Conservation (phyloP, 139 green algal genomes). For the Closterium sp. region DNA sequence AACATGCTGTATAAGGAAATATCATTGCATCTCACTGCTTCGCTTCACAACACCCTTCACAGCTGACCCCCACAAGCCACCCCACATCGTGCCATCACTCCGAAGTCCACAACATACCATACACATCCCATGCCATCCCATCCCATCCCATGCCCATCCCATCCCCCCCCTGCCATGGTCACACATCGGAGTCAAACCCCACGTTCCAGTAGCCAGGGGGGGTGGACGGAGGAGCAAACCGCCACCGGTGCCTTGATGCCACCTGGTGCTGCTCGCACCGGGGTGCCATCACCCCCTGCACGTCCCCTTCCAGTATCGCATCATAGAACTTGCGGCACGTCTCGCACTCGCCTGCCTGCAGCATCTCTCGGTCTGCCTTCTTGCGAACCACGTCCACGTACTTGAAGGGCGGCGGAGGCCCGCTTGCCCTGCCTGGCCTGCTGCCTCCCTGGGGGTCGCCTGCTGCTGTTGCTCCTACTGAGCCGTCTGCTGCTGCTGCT, state of each 20-base stretch:
- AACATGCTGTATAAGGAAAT: too few relatives aligned
- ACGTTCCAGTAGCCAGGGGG: slow-evolving; percentile 42
- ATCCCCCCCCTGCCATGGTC: not conserved
- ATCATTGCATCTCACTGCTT: too few relatives aligned
- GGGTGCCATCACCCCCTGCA: not conserved
- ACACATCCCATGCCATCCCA: not conserved
- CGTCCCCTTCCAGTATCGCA: slow-evolving; percentile 21
- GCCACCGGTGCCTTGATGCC: slow-evolving; percentile 36
- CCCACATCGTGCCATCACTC: too few relatives aligned
- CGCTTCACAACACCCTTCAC: too few relatives aligned
- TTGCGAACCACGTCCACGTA: slow-evolving; percentile 34
- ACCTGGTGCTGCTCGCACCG: slow-evolving; percentile 32
- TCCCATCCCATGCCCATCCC: not conserved
- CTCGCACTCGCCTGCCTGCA: slow-evolving; percentile 37
- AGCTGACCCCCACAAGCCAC: not conserved
- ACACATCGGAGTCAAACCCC: slow-evolving; percentile 28
- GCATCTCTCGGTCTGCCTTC: slow-evolving; percentile 43
- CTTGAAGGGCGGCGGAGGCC: not conserved
- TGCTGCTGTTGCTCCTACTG: not conserved
- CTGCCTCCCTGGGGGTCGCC: not conserved
- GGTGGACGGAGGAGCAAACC: slow-evolving; percentile 23
- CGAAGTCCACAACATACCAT: not conserved
- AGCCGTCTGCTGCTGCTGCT: not conserved
- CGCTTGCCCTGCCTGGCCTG: not conserved
- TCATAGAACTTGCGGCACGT: slow-evolving; percentile 41